These are phyloP conservation scores for Closterium sp. DNA, from an alignment of 139 green algal genomes.

Conservation along the genomic window DNA sequence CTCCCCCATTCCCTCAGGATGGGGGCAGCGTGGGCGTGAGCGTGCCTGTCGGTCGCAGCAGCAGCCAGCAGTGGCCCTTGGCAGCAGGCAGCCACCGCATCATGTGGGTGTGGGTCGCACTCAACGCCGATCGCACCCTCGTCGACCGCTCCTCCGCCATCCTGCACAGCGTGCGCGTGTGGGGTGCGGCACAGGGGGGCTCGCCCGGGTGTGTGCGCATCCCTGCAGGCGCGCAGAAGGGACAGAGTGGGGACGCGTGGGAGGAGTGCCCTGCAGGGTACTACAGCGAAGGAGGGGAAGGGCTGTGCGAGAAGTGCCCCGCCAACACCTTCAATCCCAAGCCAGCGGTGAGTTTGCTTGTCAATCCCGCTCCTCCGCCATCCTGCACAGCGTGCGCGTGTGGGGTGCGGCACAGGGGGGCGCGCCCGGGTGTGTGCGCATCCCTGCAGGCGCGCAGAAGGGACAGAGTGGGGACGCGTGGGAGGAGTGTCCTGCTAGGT, in stretches of 20 bases:
- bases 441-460: background rate
- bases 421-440: background rate
- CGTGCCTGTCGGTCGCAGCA: background rate
- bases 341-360: background rate
- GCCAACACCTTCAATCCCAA: conserved; percentile 24
- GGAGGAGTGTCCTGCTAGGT: conserved; percentile 13
- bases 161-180: too few relatives aligned
- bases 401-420: background rate
- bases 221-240: background rate
- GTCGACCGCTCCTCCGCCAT: background rate
- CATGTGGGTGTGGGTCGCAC: conserved; percentile 28
- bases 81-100: background rate
- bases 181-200: background rate
- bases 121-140: background rate
- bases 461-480: background rate
- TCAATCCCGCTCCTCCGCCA: background rate
- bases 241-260: background rate
- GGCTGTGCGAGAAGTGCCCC: background rate
- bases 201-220: background rate
- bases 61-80: background rate
- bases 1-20: background rate
- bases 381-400: background rate
- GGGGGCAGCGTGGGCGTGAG: background rate
- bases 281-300: background rate
- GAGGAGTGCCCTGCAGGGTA: conserved; percentile 8